Evolutionary conservation across 306 rosid genomes (phyloP).

Genomic region (Sphenostylis stenocarpa): DNA sequence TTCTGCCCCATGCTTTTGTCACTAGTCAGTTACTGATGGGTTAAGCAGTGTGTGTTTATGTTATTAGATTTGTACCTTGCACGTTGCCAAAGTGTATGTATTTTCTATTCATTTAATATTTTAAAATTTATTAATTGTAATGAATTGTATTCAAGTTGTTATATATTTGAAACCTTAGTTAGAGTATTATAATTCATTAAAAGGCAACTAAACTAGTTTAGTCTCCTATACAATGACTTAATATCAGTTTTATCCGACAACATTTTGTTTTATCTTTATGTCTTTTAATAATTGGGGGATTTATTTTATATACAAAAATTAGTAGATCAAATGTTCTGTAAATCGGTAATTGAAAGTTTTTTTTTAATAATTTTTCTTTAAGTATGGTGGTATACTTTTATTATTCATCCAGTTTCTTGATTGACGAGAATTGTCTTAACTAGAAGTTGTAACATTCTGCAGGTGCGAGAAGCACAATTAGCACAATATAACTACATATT

Average conservation of each 20-base stretch:
- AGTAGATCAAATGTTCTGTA: not conserved
- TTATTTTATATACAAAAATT: not conserved
- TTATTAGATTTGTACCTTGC: not conserved
- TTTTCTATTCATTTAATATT: not conserved
- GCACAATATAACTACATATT: slow-evolving; percentile 84
- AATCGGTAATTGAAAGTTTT: not conserved
- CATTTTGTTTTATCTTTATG: not conserved
- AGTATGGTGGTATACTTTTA: not conserved
- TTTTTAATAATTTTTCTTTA: not conserved
- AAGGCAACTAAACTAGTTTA: not conserved
- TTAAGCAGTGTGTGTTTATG: not conserved
- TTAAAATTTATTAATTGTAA: not conserved
- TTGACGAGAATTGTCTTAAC: slow-evolving; percentile 18
- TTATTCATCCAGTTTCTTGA: not conserved
- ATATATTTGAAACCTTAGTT: not conserved
- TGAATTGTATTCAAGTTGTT: not conserved
- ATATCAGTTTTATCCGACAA: not conserved
- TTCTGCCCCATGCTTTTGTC: not conserved
- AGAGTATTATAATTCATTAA: not conserved
- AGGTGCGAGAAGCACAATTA: slow-evolving; percentile 92
- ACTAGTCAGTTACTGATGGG: not conserved
- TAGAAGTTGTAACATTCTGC: slow-evolving; percentile 33
- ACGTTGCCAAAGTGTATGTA: not conserved
- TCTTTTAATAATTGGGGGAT: not conserved
- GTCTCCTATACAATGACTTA: not conserved